Evolutionary conservation across 345 rosid genomes (phyloP), one percentile per base, ranked within the genome.

Genomic region (Raphanus raphanistrum): DNA sequence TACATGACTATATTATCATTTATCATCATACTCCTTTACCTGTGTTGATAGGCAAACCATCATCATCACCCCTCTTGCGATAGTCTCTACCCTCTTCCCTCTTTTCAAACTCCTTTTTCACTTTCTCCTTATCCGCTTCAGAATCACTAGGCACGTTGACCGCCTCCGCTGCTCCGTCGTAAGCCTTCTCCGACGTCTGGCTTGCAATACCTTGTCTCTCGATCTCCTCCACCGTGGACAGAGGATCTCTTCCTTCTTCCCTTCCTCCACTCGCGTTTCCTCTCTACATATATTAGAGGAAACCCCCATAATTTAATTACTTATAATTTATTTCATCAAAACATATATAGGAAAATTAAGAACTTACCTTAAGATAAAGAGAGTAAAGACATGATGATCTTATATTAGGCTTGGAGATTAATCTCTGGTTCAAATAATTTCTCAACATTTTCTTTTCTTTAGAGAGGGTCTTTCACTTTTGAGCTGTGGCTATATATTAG

Each of bases 181-280:
- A 66, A 2, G 81, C 48, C 79, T 83, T 88, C 2, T 81, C 81
- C 50, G 55, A 35, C 35, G 82, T 82, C 81, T 82, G 87, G 41
- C 86, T 82, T 12, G 80, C 81, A 25, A 72, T 28, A 8, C 82
- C 81, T 11, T 68, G 79, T 60, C 81, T 82, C 62, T 36, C 70
- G 79, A 88, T 82, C 80, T 86, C 85, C 28, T 84, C 75, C 1
- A 86, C 86, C 8, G 75, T 76, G 1, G 86, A 88, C 1, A 87
- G 66, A 41, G 90, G 54, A 13, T 45, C 90, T 79, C 88, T 84
- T 72, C 79, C 84, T 16, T 77, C 80, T 31, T 45, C 63, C 59
- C 63, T 80, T 21, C 72, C 79, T 13, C 43, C 50, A 13, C 72
- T 74, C 10, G 75, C 70, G 63, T 59, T 79, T 76, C 64, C 81